Evolutionary conservation across 2,329 filamentous ascomycete species (phyloP).

Genomic region (Xylaria sp.): DNA sequence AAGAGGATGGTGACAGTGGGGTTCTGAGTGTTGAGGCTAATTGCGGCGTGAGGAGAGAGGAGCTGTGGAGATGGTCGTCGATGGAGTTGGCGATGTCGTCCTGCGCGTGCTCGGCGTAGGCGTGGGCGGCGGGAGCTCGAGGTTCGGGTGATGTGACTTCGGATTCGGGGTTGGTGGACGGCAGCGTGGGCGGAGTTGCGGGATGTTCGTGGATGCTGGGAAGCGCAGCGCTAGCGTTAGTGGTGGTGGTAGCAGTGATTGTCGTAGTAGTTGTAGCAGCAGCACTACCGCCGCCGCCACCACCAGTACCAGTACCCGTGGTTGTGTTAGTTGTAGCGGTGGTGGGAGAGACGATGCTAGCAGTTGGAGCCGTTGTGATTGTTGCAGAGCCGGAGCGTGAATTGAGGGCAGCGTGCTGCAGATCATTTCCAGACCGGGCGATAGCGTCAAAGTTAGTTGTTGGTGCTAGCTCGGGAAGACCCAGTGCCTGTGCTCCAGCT

Average conservation of each 20-base stretch:
- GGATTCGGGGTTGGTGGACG: constrained; percentile 18
- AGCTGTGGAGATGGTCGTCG: constrained; percentile 38
- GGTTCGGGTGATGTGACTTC: constrained; percentile 25
- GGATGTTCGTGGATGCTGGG: constrained; percentile 52
- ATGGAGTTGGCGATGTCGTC: constrained; percentile 29
- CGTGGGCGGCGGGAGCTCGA: constrained; percentile 37
- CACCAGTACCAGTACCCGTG: no score
- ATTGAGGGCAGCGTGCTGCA: constrained; percentile 44
- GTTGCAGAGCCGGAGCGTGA: constrained; percentile 21
- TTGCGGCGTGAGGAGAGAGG: constrained; percentile 37
- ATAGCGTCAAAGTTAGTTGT: constrained; percentile 38
- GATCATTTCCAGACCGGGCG: constrained; percentile 51
- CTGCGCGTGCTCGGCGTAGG: constrained; percentile 2
- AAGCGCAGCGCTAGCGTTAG: constrained; percentile 40
- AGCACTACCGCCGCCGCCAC: constrained; percentile 19
- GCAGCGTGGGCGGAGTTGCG: constrained; percentile 33
- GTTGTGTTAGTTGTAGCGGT: neutral
- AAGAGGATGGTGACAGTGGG: constrained; percentile 39
- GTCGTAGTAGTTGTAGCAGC: constrained; percentile 24
- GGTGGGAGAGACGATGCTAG: constrained; percentile 3
- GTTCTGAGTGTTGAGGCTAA: constrained; percentile 33
- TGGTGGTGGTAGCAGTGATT: neutral
- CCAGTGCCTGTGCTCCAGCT: constrained; percentile 10
- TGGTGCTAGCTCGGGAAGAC: constrained; percentile 14
- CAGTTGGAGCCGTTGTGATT: constrained; percentile 8